Percentiles rank a stretch among this genome's conserved stretches.
phyloP scores from a whole-genome alignment of 441 rosid species.

The Pelargonium australe region DNA sequence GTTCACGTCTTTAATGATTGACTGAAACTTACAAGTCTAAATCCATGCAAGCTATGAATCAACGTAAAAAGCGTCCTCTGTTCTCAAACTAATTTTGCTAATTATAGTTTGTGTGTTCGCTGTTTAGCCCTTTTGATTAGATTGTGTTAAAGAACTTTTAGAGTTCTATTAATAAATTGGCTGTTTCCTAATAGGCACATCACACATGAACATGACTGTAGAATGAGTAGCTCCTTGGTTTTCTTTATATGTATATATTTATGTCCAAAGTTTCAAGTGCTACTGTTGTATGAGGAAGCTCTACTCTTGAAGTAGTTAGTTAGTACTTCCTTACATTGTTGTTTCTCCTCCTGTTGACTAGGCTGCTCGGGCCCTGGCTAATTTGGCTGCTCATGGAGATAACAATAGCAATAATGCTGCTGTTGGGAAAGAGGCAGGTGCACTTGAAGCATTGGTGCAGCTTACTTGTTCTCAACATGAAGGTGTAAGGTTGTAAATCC shows the following conservation, averaged over 20 bases:
- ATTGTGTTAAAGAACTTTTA: not conserved
- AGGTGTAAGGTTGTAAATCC: slow-evolving; percentile 71
- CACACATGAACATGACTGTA: not conserved
- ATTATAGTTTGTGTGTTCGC: not conserved
- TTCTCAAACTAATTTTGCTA: not conserved
- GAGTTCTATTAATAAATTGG: not conserved
- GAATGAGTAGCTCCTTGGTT: not conserved
- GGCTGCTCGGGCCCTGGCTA: slow-evolving; percentile 99
- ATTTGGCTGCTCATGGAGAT: slow-evolving; percentile 98
- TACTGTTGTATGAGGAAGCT: not conserved
- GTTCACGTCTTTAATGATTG: not conserved
- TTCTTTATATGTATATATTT: not conserved
- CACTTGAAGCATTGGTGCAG: slow-evolving; percentile 89
- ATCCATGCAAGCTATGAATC: not conserved
- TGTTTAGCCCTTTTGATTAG: not conserved
- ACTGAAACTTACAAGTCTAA: not conserved
- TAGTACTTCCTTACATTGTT: not conserved
- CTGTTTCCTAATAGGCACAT: not conserved
- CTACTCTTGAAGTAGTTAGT: not conserved
- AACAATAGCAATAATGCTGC: slow-evolving; percentile 89
- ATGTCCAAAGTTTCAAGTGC: not conserved
- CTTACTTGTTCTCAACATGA: slow-evolving; percentile 81
- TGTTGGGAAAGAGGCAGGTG: slow-evolving; percentile 92
- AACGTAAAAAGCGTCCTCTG: too few relatives aligned
- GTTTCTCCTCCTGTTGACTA: slow-evolving; percentile 21